Base-by-base conservation (phyloP, 2,329 filamentous ascomycete species). In the Passalora sequoiae region DNA sequence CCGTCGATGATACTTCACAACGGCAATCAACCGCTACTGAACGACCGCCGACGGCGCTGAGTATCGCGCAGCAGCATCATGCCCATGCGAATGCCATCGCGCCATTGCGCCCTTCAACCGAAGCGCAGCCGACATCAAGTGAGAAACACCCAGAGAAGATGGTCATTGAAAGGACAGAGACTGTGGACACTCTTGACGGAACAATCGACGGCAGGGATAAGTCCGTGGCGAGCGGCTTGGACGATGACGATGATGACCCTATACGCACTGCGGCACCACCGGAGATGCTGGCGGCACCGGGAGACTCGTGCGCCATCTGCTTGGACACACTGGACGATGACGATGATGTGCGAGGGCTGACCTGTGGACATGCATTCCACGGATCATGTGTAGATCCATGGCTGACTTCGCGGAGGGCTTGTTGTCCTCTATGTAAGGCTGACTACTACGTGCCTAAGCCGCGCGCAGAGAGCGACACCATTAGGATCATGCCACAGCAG, bases 321-420 rank as follows among this genome's bases (percentile, higher is more conserved):
- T 84, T 98, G 53, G 92, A 98, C 61, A 84, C 79, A 0, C 77
- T 98, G 13, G 92, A 98, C 64, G 88, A 97, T 51, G 87, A 96
- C 51, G 92, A 97, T 57, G 91, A 98, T 62, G 83, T 98, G 38
- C 86, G 92, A 55, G 92, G 92, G 2, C 71, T 98, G 49, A 89
- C 87, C 3, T 98, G 92, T 60, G 92, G 92, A n/a, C 92, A 98
- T 66, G 89, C 91, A 41, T 98, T 97, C 77, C 92, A 98, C 64
- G 89, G 89, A 38, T 86, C 84, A 28, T 98, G 92, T 62, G 80
- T 98, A 37, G 92, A 98, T 58, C 92, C 92, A 8, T 98, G 92
- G 92, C 71, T 98, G 51, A 98, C 92, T 7, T 89, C 86, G 61
- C 81, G 92, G 51, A 83, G 91, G 54, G 92, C 92, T 19, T 97